Base-by-base conservation (phyloP, 768 basidiomycete genomes). In the Cystoderma amianthinum region DNA sequence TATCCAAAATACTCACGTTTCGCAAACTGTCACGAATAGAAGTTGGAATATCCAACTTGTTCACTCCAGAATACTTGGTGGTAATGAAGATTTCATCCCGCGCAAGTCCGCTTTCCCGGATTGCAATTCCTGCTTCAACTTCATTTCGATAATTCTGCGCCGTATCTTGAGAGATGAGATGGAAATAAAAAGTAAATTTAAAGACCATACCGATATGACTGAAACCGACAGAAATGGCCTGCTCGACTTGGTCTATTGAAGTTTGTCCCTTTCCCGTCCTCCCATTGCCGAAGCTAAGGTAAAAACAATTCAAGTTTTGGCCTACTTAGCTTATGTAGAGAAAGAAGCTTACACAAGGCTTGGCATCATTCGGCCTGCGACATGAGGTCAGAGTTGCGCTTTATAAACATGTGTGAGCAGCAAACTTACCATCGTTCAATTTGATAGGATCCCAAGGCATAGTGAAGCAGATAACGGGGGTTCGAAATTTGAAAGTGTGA, bases 371-470 rank as follows among this genome's bases (percentile, higher is more conserved):
- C 65, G 57, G 4, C 76, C n/a, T n/a, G n/a, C n/a, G n/a, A n/a
- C n/a, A n/a, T n/a, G n/a, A n/a, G n/a, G n/a, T n/a, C n/a, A n/a
- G n/a, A n/a, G n/a, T n/a, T n/a, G n/a, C n/a, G n/a, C n/a, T n/a
- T n/a, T n/a, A 34, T n/a, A 11, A 22, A 12, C 15, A 20, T n/a
- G 36, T 17, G 23, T 13, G 32, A 36, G 13, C n/a, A 12, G 12
- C 9, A 6, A 3, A 44, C 67, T 43, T 40, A 75, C 80, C 79
- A 47, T 80, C 76, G 58, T 80, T 82, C 20, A 82, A 62, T 48
- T 64, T 66, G 45, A 80, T 71, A n/a, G 46, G 42, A 23, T 72
- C 66, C 75, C 81, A 82, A 62, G 80, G 72, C 79, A 84, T 82
- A 22, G n/a, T n/a, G n/a, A n/a, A n/a, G n/a, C n/a, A n/a, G n/a